Evolutionary conservation across 257 asterid species (phyloP).

Genomic region (Leptodermis oblonga): DNA sequence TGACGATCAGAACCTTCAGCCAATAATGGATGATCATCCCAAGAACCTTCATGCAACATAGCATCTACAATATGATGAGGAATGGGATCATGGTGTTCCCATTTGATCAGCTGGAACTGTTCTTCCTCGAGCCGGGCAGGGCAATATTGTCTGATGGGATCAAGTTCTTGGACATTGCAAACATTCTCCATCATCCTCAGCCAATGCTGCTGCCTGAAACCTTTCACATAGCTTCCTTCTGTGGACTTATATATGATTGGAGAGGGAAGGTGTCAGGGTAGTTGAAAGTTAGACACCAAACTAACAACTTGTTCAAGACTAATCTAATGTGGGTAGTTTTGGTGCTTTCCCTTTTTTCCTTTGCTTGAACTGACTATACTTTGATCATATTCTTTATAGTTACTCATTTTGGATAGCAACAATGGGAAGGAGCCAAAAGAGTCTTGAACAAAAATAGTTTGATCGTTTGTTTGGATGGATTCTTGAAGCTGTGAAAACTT

Average conservation of each 20-base stretch:
- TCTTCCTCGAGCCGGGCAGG: slow-evolving; percentile 48
- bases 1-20: slow-evolving; percentile 7
- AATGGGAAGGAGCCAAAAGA: too few species aligned
- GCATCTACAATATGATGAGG: neutral
- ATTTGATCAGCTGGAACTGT: slow-evolving; percentile 4
- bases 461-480: too few species aligned
- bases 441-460: too few species aligned
- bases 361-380: neutral
- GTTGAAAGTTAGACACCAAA: slow-evolving; percentile 1
- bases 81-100: neutral
- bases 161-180: slow-evolving; percentile 23
- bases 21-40: slow-evolving; percentile 6
- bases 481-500: too few species aligned
- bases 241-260: neutral
- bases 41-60: slow-evolving; percentile 10
- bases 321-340: neutral
- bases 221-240: slow-evolving; percentile 26
- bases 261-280: neutral
- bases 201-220: slow-evolving; percentile 10
- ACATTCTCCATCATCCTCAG: slow-evolving; percentile 18
- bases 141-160: slow-evolving; percentile 52
- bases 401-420: too few species aligned
- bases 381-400: neutral
- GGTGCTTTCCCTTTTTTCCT: neutral
- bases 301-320: neutral